phyloP scores from a whole-genome alignment of 1,284 basidiomycete species.

The Pyrrhoderma noxium region DNA sequence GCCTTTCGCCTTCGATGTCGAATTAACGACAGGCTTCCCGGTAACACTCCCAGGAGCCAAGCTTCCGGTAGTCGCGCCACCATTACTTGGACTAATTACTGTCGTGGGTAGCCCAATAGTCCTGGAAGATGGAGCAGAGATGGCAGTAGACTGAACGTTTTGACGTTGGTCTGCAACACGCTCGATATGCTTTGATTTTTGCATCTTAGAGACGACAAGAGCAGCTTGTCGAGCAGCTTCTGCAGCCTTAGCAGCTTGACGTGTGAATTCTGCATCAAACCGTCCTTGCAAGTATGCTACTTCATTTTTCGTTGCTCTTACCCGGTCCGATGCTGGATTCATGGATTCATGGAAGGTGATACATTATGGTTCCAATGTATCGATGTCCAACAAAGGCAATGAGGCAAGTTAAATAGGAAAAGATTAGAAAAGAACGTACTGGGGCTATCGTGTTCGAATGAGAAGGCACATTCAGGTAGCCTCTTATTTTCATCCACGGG shows the following conservation, averaged over 20 bases:
- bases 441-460: conserved; percentile 50
- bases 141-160: conserved; percentile 18
- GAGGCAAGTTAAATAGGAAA: conserved; percentile 18
- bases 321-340: conserved; percentile 65
- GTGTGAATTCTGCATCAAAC: conserved; percentile 63
- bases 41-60: too few relatives aligned
- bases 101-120: background rate
- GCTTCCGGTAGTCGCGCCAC: background rate
- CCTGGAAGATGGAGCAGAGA: background rate
- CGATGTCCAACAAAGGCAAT: too few relatives aligned
- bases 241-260: conserved; percentile 54
- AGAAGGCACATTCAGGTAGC: conserved; percentile 47
- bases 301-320: conserved; percentile 58
- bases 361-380: conserved; percentile 7
- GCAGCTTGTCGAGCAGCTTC: conserved; percentile 44
- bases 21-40: background rate
- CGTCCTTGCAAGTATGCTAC: conserved; percentile 53
- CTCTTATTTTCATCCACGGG: conserved; percentile 21
- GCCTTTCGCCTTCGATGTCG: conserved; percentile 29
- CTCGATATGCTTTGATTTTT: conserved; percentile 33
- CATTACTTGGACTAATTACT: background rate
- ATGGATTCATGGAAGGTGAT: conserved; percentile 17
- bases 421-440: conserved; percentile 50
- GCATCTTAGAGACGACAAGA: conserved; percentile 25
- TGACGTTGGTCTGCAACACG: conserved; percentile 20